A percentile compares a stretch with the other conserved stretches of the same genome.
Conservation (phyloP, 768 basidiomycete species). For the Austroboletus eburneus region DNA sequence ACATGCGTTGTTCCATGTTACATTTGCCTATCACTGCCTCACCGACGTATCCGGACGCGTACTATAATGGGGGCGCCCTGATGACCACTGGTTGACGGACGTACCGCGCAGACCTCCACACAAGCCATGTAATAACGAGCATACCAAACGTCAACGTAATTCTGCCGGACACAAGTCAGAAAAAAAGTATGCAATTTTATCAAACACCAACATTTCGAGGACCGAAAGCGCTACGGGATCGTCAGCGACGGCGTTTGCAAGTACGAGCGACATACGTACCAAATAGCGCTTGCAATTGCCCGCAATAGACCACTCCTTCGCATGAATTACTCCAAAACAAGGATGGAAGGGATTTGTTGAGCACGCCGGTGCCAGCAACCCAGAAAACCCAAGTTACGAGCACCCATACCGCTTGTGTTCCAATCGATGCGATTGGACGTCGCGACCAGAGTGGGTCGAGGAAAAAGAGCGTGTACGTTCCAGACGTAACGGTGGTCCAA, state of each 20-base stretch:
- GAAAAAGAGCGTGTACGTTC: constrained; percentile 52
- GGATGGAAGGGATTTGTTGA: constrained; percentile 47
- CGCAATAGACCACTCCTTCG: constrained; percentile 44
- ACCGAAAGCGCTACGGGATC: constrained; percentile 42
- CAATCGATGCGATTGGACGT: constrained; percentile 51
- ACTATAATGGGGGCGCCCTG: constrained; percentile 21
- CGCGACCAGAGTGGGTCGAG: constrained; percentile 56
- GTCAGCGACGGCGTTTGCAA: not conserved
- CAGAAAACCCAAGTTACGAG: constrained; percentile 57
- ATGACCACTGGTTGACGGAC: constrained; percentile 29
- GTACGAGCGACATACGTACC: constrained; percentile 31
- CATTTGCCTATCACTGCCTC: constrained; percentile 2
- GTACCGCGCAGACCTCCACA: constrained; percentile 47
- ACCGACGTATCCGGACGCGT: constrained; percentile 1
- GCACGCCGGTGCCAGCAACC: constrained; percentile 50
- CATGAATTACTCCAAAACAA: constrained; percentile 42
- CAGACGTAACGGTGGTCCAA: constrained; percentile 57
- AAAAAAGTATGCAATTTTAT: not conserved
- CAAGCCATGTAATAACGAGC: constrained; percentile 46
- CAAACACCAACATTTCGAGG: constrained; percentile 44
- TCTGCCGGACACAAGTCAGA: constrained; percentile 28
- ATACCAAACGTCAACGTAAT: constrained; percentile 46
- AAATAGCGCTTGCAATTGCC: constrained; percentile 51
- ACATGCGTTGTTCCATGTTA: not conserved
- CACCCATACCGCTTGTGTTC: constrained; percentile 57